These are phyloP conservation scores for Stemphylium beticola DNA, from an alignment of 2,329 filamentous ascomycete genomes.

Conservation along the genomic window DNA sequence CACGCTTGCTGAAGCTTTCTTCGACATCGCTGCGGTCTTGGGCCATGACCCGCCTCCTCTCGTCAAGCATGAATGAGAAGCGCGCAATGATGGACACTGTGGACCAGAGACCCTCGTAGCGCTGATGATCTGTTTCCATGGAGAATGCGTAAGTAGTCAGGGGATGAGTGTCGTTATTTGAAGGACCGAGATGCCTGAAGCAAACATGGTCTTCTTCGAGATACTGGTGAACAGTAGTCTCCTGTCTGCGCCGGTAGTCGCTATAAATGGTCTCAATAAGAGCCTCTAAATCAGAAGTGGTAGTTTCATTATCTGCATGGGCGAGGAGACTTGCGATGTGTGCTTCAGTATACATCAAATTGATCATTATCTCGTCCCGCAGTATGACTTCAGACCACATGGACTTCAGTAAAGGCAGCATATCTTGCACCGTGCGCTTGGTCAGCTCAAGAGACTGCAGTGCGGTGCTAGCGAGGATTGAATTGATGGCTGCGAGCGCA, in stretches of 20 bases:
- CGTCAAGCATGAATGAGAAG: slow-evolving; percentile 45
- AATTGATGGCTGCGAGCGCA: slow-evolving; percentile 78
- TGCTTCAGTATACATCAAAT: slow-evolving; percentile 66
- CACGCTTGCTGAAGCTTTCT: slow-evolving; percentile 44
- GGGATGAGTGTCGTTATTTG: slow-evolving; percentile 28
- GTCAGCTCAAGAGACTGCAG: slow-evolving; percentile 72
- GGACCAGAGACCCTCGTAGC: slow-evolving; percentile 45
- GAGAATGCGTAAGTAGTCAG: slow-evolving; percentile 40
- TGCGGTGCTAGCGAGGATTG: slow-evolving; percentile 68
- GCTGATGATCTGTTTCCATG: slow-evolving; percentile 40
- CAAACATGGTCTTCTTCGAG: slow-evolving; percentile 79
- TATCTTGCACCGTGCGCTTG: slow-evolving; percentile 62
- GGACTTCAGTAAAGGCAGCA: slow-evolving; percentile 74
- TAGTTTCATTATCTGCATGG: slow-evolving; percentile 27
- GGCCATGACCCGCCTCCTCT: slow-evolving; percentile 24
- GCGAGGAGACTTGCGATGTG: slow-evolving; percentile 47
- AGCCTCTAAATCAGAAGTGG: slow-evolving; percentile 61
- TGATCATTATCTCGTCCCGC: slow-evolving; percentile 76
- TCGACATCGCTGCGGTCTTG: slow-evolving; percentile 28
- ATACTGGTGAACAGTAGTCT: slow-evolving; percentile 52
- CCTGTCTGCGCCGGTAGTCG: slow-evolving; percentile 77
- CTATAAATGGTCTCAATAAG: slow-evolving; percentile 73
- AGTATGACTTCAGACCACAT: slow-evolving; percentile 73
- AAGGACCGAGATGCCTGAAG: slow-evolving; percentile 52
- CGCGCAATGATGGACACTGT: slow-evolving; percentile 49